Evolutionary conservation across 345 rosid genomes (phyloP).

Genomic region (Salix suchowensis): DNA sequence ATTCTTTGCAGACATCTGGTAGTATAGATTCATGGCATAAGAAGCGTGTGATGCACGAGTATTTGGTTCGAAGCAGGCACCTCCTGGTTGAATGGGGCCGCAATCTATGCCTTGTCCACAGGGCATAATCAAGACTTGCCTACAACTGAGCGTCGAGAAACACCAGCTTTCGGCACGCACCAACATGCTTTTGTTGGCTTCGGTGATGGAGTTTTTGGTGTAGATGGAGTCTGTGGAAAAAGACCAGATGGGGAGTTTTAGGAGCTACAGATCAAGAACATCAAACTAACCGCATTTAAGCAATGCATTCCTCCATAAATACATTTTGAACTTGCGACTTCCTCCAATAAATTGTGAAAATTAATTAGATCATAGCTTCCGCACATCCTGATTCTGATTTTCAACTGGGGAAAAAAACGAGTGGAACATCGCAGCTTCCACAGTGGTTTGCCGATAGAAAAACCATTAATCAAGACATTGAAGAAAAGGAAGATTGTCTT

Average conservation of each 20-base stretch:
- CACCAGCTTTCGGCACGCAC: constrained; percentile 61
- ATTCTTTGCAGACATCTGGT: constrained; percentile 44
- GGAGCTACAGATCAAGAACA: background rate
- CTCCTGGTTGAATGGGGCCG: constrained; percentile 68
- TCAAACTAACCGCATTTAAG: background rate
- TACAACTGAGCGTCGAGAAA: constrained; percentile 56
- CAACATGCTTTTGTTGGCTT: constrained; percentile 22
- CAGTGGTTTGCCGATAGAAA: background rate
- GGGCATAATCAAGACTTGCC: constrained; percentile 65
- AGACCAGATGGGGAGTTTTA: background rate
- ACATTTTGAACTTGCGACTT: background rate
- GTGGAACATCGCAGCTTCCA: background rate
- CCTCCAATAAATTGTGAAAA: background rate
- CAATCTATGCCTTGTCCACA: constrained; percentile 79
- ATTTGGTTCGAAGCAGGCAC: constrained; percentile 78
- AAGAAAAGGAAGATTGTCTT: constrained; percentile 12
- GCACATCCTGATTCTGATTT: background rate
- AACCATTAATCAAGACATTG: background rate
- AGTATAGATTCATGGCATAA: constrained; percentile 82
- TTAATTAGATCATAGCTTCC: background rate
- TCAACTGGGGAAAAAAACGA: background rate
- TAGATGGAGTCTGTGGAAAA: constrained; percentile 8
- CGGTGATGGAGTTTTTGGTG: constrained; percentile 11
- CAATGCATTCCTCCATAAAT: background rate
- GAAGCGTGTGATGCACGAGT: constrained; percentile 70